These are phyloP conservation scores for Capsicum pubescens DNA, from an alignment of 257 asterid genomes.

Conservation along the genomic window DNA sequence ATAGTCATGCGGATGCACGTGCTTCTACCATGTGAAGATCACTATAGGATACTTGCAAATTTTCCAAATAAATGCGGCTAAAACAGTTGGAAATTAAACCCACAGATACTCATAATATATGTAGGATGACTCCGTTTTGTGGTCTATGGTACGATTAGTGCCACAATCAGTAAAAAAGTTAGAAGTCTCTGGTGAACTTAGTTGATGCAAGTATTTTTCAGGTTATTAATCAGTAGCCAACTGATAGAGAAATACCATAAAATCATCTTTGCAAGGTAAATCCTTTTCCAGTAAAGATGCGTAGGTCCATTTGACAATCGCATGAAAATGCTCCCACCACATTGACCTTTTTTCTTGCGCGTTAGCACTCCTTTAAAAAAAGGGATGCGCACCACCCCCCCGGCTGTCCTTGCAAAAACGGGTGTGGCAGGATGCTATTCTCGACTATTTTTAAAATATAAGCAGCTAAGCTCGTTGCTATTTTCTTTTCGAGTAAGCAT, in stretches of 20 bases:
- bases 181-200: no score
- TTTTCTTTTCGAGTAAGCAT: not conserved
- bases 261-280: not conserved
- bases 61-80: not conserved
- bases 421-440: not conserved
- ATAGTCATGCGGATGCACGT: not conserved
- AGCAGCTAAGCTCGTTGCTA: not conserved
- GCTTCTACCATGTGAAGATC: not conserved
- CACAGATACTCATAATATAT: no score
- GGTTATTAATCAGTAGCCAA: no score
- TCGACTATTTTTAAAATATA: not conserved
- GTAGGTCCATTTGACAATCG: not conserved
- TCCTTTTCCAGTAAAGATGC: not conserved
- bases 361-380: no score
- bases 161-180: no score
- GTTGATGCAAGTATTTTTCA: no score
- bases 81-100: no score
- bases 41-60: not conserved
- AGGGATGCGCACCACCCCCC: no score
- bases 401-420: no score
- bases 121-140: no score
- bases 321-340: not conserved
- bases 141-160: no score
- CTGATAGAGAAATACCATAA: not conserved
- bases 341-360: not conserved